Conservation (phyloP, 768 basidiomycete genomes). For the Boletus subcaerulescens region DNA sequence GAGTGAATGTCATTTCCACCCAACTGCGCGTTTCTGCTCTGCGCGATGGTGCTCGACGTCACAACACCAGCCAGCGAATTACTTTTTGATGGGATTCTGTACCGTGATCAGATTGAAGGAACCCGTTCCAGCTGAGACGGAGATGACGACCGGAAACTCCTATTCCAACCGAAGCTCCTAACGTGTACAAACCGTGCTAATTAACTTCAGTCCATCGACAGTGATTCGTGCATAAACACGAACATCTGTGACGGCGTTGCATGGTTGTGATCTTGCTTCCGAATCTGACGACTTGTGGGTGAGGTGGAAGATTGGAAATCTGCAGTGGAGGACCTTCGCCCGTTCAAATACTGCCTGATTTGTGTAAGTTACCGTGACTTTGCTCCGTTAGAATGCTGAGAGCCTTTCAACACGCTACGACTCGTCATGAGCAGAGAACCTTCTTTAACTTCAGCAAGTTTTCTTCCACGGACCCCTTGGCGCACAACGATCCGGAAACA, state of each 20-base stretch:
- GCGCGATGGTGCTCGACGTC: background rate
- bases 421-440: constrained; percentile 22
- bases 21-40: background rate
- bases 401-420: constrained; percentile 7
- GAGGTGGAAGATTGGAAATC: background rate
- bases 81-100: background rate
- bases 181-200: background rate
- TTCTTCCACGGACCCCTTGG: constrained; percentile 42
- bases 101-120: background rate
- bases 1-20: constrained; percentile 15
- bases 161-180: background rate
- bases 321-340: background rate
- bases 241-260: background rate
- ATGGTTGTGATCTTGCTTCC: background rate
- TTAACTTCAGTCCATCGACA: background rate
- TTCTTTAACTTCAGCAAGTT: constrained; percentile 54
- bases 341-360: background rate
- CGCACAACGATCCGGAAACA: constrained; percentile 31
- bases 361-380: background rate
- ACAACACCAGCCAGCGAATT: background rate
- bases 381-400: constrained; percentile 11
- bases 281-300: background rate
- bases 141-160: constrained; percentile 17
- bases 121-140: constrained; percentile 11
- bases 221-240: background rate